Conservation (phyloP, 2,329 filamentous ascomycete species). For the Cladorrhinum sp. region DNA sequence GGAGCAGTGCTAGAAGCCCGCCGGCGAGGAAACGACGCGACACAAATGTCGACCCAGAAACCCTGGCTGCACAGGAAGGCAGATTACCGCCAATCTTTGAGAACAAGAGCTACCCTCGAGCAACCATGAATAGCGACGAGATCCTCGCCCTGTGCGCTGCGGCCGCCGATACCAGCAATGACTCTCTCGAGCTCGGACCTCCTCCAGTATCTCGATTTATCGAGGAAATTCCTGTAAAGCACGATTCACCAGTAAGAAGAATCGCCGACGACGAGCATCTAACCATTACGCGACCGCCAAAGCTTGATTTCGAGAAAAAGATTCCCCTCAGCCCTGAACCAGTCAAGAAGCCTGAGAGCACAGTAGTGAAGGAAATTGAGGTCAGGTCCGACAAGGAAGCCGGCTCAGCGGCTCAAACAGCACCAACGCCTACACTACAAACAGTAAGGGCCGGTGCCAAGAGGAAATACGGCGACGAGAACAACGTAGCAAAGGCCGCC, state of each 20-base stretch:
- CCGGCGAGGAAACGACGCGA: constrained; percentile 53
- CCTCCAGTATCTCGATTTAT: constrained; percentile 58
- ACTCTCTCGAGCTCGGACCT: constrained; percentile 68
- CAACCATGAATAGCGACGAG: constrained; percentile 61
- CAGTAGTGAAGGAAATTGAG: constrained; percentile 1
- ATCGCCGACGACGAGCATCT: constrained; percentile 4
- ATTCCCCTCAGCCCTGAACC: constrained; percentile 14
- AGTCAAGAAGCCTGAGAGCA: constrained; percentile 4
- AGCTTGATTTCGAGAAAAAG: constrained; percentile 26
- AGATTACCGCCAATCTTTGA: constrained; percentile 67
- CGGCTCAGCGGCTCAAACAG: not conserved
- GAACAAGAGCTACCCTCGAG: constrained; percentile 63
- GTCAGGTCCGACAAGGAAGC: constrained; percentile 2
- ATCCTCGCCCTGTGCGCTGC: constrained; percentile 57
- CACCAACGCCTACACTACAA: constrained; percentile 1
- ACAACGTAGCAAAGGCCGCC: constrained; percentile 35
- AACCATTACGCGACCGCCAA: constrained; percentile 15
- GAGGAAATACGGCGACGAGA: constrained; percentile 58
- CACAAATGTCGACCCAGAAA: constrained; percentile 53
- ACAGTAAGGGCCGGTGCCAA: constrained; percentile 51
- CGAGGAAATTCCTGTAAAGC: constrained; percentile 53
- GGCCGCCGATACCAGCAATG: constrained; percentile 43
- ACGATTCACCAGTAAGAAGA: constrained; percentile 44
- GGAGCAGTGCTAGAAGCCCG: constrained; percentile 42
- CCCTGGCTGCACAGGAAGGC: constrained; percentile 48